Evolutionary conservation across 2,329 filamentous ascomycete genomes (phyloP).

Genomic region (Fusarium fujikuroi): DNA sequence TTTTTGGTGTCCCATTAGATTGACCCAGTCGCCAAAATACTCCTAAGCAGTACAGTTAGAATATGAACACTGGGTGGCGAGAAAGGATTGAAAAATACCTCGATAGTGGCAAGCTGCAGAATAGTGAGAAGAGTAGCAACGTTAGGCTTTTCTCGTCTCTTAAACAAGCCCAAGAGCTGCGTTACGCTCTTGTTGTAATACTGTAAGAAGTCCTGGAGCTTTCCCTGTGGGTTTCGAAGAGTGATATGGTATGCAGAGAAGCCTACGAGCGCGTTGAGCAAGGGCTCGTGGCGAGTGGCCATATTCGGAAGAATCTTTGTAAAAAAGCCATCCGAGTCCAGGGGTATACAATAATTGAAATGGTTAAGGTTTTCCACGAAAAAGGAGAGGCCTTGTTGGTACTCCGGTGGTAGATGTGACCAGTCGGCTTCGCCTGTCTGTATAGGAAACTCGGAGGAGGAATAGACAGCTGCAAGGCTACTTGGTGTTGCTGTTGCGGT

Average conservation of each 20-base stretch:
- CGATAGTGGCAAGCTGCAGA: constrained; percentile 90
- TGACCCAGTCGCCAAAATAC: constrained; percentile 95
- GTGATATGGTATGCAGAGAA: constrained; percentile 91
- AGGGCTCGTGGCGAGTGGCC: constrained; percentile 78
- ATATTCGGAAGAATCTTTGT: constrained; percentile 75
- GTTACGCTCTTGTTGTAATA: constrained; percentile 93
- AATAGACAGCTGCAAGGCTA: constrained; percentile 47
- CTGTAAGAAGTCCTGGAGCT: constrained; percentile 82
- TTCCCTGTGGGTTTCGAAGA: constrained; percentile 74
- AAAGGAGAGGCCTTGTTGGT: constrained; percentile 83
- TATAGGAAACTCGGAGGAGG: constrained; percentile 40
- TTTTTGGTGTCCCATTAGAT: constrained; percentile 90
- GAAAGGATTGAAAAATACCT: constrained; percentile 64
- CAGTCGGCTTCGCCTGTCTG: constrained; percentile 56
- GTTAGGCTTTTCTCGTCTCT: constrained; percentile 75
- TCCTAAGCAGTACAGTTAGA: constrained; percentile 67
- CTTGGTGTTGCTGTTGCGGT: constrained; percentile 56
- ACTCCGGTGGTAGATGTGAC: constrained; percentile 71
- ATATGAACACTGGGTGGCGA: constrained; percentile 24
- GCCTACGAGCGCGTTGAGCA: constrained; percentile 87
- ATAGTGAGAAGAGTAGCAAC: constrained; percentile 86
- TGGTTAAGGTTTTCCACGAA: constrained; percentile 81
- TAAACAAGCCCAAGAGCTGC: constrained; percentile 76
- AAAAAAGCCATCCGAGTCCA: constrained; percentile 78
- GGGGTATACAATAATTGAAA: constrained; percentile 84